Percentiles rank a stretch among this genome's conserved stretches.
phyloP scores from a whole-genome alignment of 208 protist species.

The Tritrichomonas foetus region DNA sequence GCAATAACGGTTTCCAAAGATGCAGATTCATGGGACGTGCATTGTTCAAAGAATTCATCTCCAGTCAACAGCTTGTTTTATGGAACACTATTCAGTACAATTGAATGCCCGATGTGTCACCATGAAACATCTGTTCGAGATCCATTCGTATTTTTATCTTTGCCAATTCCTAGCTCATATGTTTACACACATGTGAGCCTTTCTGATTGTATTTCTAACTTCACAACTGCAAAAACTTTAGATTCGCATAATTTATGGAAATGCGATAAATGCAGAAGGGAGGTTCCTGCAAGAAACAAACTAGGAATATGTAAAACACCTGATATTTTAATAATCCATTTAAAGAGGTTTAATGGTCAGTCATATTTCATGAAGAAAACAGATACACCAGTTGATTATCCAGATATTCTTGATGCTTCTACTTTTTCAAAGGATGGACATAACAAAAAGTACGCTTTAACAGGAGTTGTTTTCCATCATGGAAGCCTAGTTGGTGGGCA shows the following conservation, averaged over 20 bases:
- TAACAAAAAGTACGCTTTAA: neutral
- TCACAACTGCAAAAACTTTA: neutral
- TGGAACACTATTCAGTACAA: neutral
- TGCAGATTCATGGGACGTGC: neutral
- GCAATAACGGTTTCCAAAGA: slow-evolving; percentile 37
- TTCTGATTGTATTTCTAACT: neutral
- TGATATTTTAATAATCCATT: neutral
- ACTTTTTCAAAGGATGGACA: too few species aligned
- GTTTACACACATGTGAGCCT: neutral
- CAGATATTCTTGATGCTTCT: neutral
- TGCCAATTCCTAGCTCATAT: neutral
- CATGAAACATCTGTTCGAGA: neutral
- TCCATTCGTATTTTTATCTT: neutral
- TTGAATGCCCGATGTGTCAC: neutral
- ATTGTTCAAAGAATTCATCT: neutral
- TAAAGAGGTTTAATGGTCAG: neutral
- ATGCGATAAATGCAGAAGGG: neutral
- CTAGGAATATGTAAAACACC: neutral
- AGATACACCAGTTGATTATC: neutral
- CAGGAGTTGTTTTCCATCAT: neutral
- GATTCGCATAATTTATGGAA: neutral
- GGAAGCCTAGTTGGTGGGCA: neutral
- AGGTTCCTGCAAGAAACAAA: neutral
- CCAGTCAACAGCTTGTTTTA: neutral
- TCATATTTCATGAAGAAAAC: neutral